A percentile compares a stretch with the other conserved stretches of the same genome.
phyloP scores from a whole-genome alignment of 352 stramenopile genomes.

The Ophiocytium majus region DNA sequence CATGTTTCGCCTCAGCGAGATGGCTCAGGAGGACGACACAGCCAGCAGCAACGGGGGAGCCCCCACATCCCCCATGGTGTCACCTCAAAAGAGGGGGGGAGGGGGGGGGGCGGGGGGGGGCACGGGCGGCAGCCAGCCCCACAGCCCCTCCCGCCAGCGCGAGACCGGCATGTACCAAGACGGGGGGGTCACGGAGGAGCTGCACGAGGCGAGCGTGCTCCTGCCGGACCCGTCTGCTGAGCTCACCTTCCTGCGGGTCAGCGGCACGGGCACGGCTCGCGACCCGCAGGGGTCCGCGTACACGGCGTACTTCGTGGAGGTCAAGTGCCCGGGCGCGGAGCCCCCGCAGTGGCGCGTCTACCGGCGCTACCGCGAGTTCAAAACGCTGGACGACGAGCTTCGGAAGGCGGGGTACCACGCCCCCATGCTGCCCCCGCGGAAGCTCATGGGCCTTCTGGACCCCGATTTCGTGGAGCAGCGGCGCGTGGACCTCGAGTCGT shows the following conservation, averaged over 20 bases:
- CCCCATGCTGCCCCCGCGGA: conserved; percentile 72
- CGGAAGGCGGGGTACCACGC: conserved; percentile 68
- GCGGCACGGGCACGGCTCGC: background rate
- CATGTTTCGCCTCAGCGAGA: conserved; percentile 14
- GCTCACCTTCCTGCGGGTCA: conserved; percentile 12
- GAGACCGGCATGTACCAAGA: background rate
- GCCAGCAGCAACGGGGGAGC: background rate
- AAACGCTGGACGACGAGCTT: conserved; percentile 68
- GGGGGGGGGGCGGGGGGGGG: too few relatives aligned
- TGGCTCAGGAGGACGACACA: background rate
- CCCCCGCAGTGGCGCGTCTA: conserved; percentile 72
- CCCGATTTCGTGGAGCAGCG: conserved; percentile 72
- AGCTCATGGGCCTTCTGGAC: conserved; percentile 75
- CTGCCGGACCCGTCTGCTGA: background rate
- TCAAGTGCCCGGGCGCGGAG: conserved; percentile 7
- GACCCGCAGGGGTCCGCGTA: background rate
- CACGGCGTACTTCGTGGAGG: conserved; percentile 19
- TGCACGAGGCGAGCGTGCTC: conserved; percentile 15
- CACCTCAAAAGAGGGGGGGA: background rate
- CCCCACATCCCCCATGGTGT: background rate
- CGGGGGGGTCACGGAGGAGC: background rate
- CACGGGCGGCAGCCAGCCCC: background rate
- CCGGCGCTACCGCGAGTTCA: conserved; percentile 76
- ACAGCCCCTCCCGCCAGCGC: background rate
- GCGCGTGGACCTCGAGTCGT: conserved; percentile 68